A percentile compares a stretch with the other conserved stretches of the same genome.
Conservation (phyloP, 106 monocot species). For the Dioscorea alata region DNA sequence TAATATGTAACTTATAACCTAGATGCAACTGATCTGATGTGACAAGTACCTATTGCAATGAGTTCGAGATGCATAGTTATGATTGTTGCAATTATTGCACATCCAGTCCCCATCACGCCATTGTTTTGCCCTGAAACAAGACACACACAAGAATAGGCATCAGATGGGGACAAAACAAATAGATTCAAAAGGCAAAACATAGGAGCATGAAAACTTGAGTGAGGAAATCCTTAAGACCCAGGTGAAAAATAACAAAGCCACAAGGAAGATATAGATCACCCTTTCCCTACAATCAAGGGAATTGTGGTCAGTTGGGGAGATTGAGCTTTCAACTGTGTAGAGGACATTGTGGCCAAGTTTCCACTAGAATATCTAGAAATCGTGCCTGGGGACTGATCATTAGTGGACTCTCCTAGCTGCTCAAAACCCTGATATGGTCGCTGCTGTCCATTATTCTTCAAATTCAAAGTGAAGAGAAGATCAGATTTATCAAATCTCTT, state of each 20-base stretch:
- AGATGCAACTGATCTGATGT: too few species aligned
- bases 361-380: slow-evolving; percentile 35
- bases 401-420: slow-evolving; percentile 27
- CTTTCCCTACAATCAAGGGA: slow-evolving; percentile 62
- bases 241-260: not conserved
- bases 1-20: too few species aligned
- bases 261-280: slow-evolving; percentile 26
- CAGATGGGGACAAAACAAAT: too few species aligned
- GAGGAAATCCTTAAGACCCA: not conserved
- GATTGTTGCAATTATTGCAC: slow-evolving; percentile 73
- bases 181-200: too few species aligned
- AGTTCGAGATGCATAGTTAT: slow-evolving; percentile 71
- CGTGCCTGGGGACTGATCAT: slow-evolving; percentile 27
- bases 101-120: slow-evolving; percentile 92
- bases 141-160: not conserved
- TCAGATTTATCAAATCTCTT: not conserved
- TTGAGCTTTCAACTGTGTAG: slow-evolving; percentile 16
- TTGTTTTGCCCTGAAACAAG: slow-evolving; percentile 58
- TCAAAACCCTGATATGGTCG: slow-evolving; percentile 26
- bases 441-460: slow-evolving; percentile 20
- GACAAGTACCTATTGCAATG: slow-evolving; percentile 55
- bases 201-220: not conserved
- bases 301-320: slow-evolving; percentile 21
- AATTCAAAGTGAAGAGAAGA: not conserved
- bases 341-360: slow-evolving; percentile 10